Conservation (phyloP, 139 green algal genomes). For the Asterochloris sp. region DNA sequence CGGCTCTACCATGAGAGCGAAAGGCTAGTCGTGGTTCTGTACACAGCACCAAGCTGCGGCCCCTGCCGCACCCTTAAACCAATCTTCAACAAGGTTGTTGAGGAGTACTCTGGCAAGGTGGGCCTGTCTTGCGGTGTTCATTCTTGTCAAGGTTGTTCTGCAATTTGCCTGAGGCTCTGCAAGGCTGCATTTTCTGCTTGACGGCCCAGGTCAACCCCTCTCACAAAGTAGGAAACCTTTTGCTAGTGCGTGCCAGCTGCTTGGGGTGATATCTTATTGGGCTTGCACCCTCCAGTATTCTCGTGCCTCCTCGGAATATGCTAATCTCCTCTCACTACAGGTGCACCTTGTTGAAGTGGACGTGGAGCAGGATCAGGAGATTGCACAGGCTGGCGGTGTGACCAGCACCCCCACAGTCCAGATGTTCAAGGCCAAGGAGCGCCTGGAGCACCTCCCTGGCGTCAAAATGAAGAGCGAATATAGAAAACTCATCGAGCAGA, state of each 20-base stretch:
- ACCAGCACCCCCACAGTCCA: conserved; percentile 91
- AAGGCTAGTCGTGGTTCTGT: conserved; percentile 84
- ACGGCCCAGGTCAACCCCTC: not conserved
- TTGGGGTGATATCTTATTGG: not conserved
- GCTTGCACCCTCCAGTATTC: not conserved
- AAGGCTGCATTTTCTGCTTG: not conserved
- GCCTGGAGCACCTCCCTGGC: conserved; percentile 65
- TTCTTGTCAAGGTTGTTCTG: not conserved
- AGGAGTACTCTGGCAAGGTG: conserved; percentile 70
- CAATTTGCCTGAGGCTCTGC: not conserved
- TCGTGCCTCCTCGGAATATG: not conserved
- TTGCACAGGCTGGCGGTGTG: conserved; percentile 86
- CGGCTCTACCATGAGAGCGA: conserved; percentile 96
- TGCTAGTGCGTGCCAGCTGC: too few relatives aligned
- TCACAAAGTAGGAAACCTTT: not conserved
- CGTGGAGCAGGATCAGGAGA: conserved; percentile 88
- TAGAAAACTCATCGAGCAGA: conserved; percentile 23
- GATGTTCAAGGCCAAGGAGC: conserved; percentile 94
- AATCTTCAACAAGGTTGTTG: conserved; percentile 85
- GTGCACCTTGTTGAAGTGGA: conserved; percentile 94
- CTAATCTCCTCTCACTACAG: not conserved
- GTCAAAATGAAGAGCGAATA: conserved; percentile 97
- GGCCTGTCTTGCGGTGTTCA: not conserved
- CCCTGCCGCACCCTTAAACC: conserved; percentile 92
- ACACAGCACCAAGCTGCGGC: conserved; percentile 80